Conservation (phyloP, 306 rosid genomes). For the Inga leiocalycina region DNA sequence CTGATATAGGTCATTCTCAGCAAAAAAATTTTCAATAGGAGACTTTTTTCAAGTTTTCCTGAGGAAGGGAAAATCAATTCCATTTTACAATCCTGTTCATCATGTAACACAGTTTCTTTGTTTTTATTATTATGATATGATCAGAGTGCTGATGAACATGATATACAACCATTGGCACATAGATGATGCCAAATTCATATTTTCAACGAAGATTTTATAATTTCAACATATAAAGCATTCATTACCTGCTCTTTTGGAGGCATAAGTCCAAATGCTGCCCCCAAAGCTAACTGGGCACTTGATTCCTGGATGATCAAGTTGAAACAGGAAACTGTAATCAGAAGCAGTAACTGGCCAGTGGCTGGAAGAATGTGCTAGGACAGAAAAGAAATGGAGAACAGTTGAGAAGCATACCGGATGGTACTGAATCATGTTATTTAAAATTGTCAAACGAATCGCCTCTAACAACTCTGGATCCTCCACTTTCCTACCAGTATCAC, state of each 20-base stretch:
- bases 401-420: constrained; percentile 76
- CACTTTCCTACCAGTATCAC: constrained; percentile 93
- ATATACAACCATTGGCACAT: background rate
- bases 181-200: constrained; percentile 2
- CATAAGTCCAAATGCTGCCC: constrained; percentile 85
- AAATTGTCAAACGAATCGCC: constrained; percentile 93
- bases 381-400: background rate
- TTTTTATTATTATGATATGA: background rate
- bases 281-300: constrained; percentile 88
- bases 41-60: too few species aligned
- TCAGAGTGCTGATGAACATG: background rate
- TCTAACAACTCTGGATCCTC: constrained; percentile 96
- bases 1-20: too few species aligned
- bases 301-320: constrained; percentile 70
- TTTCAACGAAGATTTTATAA: background rate
- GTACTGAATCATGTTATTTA: constrained; percentile 80
- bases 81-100: background rate
- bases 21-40: too few species aligned
- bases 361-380: too few species aligned
- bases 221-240: background rate
- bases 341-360: constrained; percentile 15
- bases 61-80: background rate
- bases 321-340: constrained; percentile 25
- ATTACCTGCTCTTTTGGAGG: constrained; percentile 74
- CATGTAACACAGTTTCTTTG: background rate